Evolutionary conservation across 768 basidiomycete species (phyloP).

Genomic region (Suillus clintonianus): DNA sequence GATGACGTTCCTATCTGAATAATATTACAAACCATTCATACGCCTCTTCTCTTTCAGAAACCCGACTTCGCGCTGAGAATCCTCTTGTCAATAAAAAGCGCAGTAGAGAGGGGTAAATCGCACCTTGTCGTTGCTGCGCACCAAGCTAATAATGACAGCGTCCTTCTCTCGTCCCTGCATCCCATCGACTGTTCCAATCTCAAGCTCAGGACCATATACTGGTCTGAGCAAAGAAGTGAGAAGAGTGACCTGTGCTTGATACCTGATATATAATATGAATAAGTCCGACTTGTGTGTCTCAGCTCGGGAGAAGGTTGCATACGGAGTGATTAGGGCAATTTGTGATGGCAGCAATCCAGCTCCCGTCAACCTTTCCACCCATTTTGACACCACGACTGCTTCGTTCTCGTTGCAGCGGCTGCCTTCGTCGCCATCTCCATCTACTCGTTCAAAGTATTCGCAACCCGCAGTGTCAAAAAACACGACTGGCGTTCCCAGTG

Average conservation of each 20-base stretch:
- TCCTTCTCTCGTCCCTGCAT: slow-evolving; percentile 98
- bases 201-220: slow-evolving; percentile 64
- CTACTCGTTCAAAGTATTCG: slow-evolving; percentile 86
- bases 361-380: slow-evolving; percentile 78
- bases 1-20: background rate
- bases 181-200: slow-evolving; percentile 94
- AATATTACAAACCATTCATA: slow-evolving; percentile 66
- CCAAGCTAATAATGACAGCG: slow-evolving; percentile 88
- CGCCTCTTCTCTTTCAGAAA: slow-evolving; percentile 92
- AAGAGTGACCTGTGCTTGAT: slow-evolving; percentile 92
- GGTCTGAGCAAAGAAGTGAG: slow-evolving; percentile 77
- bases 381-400: slow-evolving; percentile 77
- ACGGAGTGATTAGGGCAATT: slow-evolving; percentile 90
- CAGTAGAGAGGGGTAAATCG: slow-evolving; percentile 15
- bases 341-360: slow-evolving; percentile 66
- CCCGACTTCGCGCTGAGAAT: slow-evolving; percentile 77
- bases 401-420: slow-evolving; percentile 96
- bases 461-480: slow-evolving; percentile 96
- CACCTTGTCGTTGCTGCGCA: slow-evolving; percentile 87
- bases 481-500: slow-evolving; percentile 75
- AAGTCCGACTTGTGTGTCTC: background rate
- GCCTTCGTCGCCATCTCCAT: slow-evolving; percentile 83
- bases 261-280: slow-evolving; percentile 43
- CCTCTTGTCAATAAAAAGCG: slow-evolving; percentile 5
- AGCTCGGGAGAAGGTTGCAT: slow-evolving; percentile 21